These are phyloP conservation scores for Pseudogymnoascus sp. DNA, from an alignment of 2,329 filamentous ascomycete genomes.

Conservation along the genomic window DNA sequence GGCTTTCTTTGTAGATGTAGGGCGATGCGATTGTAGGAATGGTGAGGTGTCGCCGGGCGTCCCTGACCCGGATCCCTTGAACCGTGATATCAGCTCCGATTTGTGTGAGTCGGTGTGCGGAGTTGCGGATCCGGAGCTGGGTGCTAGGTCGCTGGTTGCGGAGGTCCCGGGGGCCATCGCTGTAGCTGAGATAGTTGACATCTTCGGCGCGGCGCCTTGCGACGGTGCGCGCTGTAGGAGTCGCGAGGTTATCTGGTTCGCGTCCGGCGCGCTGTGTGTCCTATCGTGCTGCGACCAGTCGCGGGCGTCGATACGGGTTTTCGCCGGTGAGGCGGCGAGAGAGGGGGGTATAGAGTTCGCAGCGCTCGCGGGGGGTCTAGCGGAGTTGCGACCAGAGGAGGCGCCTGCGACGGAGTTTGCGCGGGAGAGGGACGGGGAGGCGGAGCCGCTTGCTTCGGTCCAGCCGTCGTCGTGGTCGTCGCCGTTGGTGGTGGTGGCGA, in stretches of 20 bases:
- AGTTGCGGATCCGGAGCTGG: conserved; percentile 33
- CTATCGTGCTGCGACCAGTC: conserved; percentile 22
- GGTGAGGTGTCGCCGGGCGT: conserved; percentile 41
- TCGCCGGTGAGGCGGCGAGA: conserved; percentile 19
- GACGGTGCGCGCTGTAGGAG: conserved; percentile 57
- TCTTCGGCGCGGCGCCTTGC: conserved; percentile 53
- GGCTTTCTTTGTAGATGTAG: conserved; percentile 6
- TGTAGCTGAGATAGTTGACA: conserved; percentile 51
- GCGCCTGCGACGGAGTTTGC: conserved; percentile 39
- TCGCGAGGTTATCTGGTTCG: conserved; percentile 58
- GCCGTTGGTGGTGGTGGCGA: conserved; percentile 26
- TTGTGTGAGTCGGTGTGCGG: conserved; percentile 17
- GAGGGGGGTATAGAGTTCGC: conserved; percentile 24
- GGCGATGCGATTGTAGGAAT: conserved; percentile 34
- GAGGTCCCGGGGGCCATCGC: conserved; percentile 30
- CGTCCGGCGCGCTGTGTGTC: conserved; percentile 42
- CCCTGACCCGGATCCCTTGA: conserved; percentile 44
- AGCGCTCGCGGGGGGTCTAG: conserved; percentile 31
- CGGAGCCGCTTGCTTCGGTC: conserved; percentile 58
- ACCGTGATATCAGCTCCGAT: conserved; percentile 49
- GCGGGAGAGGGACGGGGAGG: conserved; percentile 49
- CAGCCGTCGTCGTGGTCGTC: conserved; percentile 48
- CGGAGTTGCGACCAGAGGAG: conserved; percentile 38
- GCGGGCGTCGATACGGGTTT: conserved; percentile 8
- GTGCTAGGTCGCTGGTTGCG: conserved; percentile 21